Evolutionary conservation across 164 flowering plant genomes (phyloP), one percentile per base, ranked within the genome.

Genomic region (Vitis cinerea): DNA sequence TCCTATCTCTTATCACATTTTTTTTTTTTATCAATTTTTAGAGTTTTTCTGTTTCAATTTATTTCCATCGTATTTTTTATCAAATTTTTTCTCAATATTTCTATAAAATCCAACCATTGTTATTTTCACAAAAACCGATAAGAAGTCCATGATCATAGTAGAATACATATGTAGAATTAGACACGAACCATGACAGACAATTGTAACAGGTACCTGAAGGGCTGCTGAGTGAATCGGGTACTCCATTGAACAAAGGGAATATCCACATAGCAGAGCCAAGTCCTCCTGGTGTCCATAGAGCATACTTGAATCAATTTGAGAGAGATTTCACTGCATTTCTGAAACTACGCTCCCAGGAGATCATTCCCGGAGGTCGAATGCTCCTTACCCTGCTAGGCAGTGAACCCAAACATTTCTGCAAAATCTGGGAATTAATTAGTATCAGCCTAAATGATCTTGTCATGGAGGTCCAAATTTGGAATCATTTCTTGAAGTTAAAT

Each of bases 281-380:
- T 37, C 68, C 67, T 9, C 19, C 59, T 1, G 3, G 11, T 7
- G 64, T 63, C 59, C 10, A 8, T 16, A 14, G 55, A 50, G 58
- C 66, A 49, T 74, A 68, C 27, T 47, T 53, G 51, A 60, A 63
- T 8, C 72, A 56, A n/a, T 74, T 74, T 13, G 14, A 73, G 27
- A 16, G 9, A 9, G 72, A 68, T 15, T 62, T 73, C 51, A 17
- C 63, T 8, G 4, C 16, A 8, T 74, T 74, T 16, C 27, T 74
- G 10, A 58, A 50, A 14, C 58, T 9, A 0, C 72, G 77, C 4
- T 30, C 65, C 0, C 27, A 50, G 10, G 77, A 74, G 51, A 8
- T 74, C 9, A 54, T 62, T 4, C 27, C 47, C 57, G 76, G 63
- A 15, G 66, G 76, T 27, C n/a, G 6, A 23, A 68, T 74, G 72